A percentile compares a stretch with the other conserved stretches of the same genome.
phyloP scores from a whole-genome alignment of 768 basidiomycete species.

The Coprinopsis strossmayeri region DNA sequence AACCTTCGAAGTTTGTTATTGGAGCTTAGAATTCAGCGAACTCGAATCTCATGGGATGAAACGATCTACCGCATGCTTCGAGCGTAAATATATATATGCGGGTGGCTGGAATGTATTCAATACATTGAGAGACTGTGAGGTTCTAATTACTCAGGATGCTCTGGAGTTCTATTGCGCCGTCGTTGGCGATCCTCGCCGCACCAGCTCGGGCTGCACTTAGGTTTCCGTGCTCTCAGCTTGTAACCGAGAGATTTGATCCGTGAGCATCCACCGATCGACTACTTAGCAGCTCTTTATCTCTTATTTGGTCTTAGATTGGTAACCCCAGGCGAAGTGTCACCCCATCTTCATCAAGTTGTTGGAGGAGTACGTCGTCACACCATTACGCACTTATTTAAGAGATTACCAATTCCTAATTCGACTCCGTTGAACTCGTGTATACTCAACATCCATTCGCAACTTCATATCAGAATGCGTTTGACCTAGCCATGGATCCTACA shows the following conservation, averaged over 20 bases:
- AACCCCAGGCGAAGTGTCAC: conserved; percentile 1
- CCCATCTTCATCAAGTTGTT: neutral
- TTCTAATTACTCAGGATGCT: neutral
- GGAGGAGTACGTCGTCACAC: neutral
- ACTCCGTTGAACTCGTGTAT: neutral
- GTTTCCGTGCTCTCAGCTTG: neutral
- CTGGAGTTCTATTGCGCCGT: neutral
- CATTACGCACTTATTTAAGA: neutral
- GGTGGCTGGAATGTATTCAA: neutral
- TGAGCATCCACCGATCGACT: neutral
- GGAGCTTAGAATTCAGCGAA: too few species aligned
- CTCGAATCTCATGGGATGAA: too few species aligned
- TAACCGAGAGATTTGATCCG: neutral
- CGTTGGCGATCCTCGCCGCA: neutral
- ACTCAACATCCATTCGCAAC: neutral
- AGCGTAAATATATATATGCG: neutral
- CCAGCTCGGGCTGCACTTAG: neutral
- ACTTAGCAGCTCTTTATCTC: neutral
- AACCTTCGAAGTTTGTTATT: too few species aligned
- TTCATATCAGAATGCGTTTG: neutral
- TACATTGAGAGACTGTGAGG: neutral
- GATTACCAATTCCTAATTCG: neutral
- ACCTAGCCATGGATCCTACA: conserved; percentile 4
- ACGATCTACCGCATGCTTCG: too few species aligned
- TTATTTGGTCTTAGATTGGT: neutral